phyloP scores from a whole-genome alignment of 2,329 filamentous ascomycete species.

The Fusarium hainanense region DNA sequence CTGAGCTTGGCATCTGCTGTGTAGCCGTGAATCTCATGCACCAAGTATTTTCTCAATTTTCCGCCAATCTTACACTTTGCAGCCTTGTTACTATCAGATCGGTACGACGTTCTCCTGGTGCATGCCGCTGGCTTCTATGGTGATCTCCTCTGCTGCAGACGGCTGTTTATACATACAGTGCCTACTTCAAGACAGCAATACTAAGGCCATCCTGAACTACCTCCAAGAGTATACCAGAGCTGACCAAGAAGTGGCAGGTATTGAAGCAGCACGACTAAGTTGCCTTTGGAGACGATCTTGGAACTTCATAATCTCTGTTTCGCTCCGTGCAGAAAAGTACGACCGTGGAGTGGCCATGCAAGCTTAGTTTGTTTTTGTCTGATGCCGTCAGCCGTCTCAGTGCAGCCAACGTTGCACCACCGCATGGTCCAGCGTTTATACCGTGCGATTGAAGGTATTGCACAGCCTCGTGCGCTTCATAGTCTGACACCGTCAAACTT shows the following conservation, averaged over 20 bases:
- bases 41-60: slow-evolving; percentile 47
- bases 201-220: neutral
- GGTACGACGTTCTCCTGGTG: slow-evolving; percentile 57
- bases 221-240: neutral
- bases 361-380: slow-evolving; percentile 50
- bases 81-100: slow-evolving; percentile 53
- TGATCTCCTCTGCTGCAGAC: neutral
- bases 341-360: slow-evolving; percentile 64
- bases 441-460: slow-evolving; percentile 60
- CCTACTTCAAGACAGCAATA: neutral
- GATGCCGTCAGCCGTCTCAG: slow-evolving; percentile 60
- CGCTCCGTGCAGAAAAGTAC: slow-evolving; percentile 74
- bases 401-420: slow-evolving; percentile 67
- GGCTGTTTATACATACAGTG: neutral
- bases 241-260: neutral
- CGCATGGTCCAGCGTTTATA: slow-evolving; percentile 70
- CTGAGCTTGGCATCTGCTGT: slow-evolving; percentile 54
- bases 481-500: slow-evolving; percentile 69
- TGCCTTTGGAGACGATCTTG: slow-evolving; percentile 54
- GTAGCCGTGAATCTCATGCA: slow-evolving; percentile 51
- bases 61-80: slow-evolving; percentile 53
- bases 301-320: slow-evolving; percentile 61
- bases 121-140: neutral
- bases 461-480: slow-evolving; percentile 69
- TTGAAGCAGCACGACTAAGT: slow-evolving; percentile 57